Evolutionary conservation across 2,329 filamentous ascomycete genomes (phyloP).

Genomic region (Aspergillus costaricaensis): DNA sequence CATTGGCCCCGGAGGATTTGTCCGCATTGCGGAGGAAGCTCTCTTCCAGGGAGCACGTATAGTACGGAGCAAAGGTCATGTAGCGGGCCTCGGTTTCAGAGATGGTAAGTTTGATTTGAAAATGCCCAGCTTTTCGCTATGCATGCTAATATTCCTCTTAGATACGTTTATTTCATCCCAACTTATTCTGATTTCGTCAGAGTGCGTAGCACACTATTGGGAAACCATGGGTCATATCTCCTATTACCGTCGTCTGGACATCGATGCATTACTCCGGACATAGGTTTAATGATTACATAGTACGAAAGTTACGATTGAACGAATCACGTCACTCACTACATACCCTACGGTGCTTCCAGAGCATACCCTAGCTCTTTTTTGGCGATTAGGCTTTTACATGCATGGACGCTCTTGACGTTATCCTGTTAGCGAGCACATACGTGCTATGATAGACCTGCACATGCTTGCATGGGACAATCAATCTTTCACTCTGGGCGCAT

Average conservation of each 20-base stretch:
- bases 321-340: slow-evolving; percentile 3
- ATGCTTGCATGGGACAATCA: neutral
- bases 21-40: slow-evolving; percentile 65
- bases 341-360: neutral
- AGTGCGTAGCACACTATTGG: slow-evolving; percentile 83
- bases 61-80: slow-evolving; percentile 73
- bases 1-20: slow-evolving; percentile 65
- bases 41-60: slow-evolving; percentile 74
- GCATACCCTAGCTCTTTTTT: neutral
- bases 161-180: slow-evolving; percentile 68
- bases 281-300: slow-evolving; percentile 16
- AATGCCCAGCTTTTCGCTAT: neutral
- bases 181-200: slow-evolving; percentile 74
- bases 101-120: slow-evolving; percentile 60
- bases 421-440: neutral
- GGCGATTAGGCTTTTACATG: slow-evolving; percentile 4
- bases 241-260: slow-evolving; percentile 47
- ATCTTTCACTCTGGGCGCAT: neutral
- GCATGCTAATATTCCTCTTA: slow-evolving; percentile 22
- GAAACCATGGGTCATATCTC: slow-evolving; percentile 53
- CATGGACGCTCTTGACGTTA: neutral
- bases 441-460: neutral
- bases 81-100: slow-evolving; percentile 71
- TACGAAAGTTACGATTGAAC: slow-evolving; percentile 13
- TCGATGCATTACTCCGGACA: slow-evolving; percentile 40